Conservation (phyloP, 768 basidiomycete genomes). For the Lactarius sanguifluus region DNA sequence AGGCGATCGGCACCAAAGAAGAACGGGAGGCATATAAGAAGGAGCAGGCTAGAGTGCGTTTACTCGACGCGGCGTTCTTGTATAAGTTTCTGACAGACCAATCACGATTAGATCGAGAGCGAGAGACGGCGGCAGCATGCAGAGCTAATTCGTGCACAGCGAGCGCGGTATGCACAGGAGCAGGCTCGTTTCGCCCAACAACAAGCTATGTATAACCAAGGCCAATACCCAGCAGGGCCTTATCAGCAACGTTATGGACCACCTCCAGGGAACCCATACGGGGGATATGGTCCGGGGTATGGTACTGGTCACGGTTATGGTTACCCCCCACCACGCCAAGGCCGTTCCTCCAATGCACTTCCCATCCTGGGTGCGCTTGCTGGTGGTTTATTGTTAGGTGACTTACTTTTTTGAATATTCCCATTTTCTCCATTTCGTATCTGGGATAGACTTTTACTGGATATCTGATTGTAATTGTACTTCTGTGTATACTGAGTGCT, state of each 20-base stretch:
- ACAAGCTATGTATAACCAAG: constrained; percentile 19
- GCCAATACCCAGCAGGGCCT: constrained; percentile 5
- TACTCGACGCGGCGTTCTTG: not conserved
- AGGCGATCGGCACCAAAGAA: constrained; percentile 61
- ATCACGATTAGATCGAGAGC: constrained; percentile 16
- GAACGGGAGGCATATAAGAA: constrained; percentile 51
- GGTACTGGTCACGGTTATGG: constrained; percentile 27
- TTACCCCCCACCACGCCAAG: not conserved
- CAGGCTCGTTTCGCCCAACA: constrained; percentile 17
- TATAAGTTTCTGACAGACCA: not conserved
- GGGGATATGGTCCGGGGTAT: constrained; percentile 11
- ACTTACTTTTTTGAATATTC: constrained; percentile 12
- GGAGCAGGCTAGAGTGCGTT: constrained; percentile 36
- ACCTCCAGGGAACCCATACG: constrained; percentile 31
- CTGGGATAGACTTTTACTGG: not conserved
- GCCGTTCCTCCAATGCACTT: constrained; percentile 28
- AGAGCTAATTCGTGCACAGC: constrained; percentile 9
- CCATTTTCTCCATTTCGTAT: not conserved
- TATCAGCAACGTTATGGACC: constrained; percentile 31
- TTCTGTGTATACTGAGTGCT: not conserved
- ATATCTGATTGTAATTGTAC: not conserved
- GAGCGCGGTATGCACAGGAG: constrained; percentile 12
- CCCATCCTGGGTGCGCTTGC: constrained; percentile 40
- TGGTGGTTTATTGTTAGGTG: constrained; percentile 36
- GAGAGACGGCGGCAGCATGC: constrained; percentile 16